phyloP scores from a whole-genome alignment of 768 basidiomycete genomes.

The Termitomyces sp. region DNA sequence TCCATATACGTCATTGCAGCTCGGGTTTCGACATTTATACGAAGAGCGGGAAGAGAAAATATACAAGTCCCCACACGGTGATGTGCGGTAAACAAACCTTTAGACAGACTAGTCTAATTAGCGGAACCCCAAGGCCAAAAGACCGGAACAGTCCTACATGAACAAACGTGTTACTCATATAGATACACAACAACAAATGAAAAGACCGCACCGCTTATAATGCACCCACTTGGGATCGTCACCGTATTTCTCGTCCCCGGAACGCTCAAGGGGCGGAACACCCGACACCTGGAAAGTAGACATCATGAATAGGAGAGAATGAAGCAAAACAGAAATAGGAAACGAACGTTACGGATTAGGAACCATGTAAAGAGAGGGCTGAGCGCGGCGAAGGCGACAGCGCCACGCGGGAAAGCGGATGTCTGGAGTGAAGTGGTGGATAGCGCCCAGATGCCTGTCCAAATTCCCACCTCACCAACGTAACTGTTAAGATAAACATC shows the following conservation, averaged over 20 bases:
- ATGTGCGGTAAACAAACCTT: too few species aligned
- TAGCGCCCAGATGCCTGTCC: not conserved
- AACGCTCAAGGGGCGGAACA: not conserved
- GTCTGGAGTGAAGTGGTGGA: not conserved
- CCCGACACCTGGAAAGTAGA: not conserved
- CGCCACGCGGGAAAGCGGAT: not conserved
- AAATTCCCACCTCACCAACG: not conserved
- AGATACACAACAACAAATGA: not conserved
- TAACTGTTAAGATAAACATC: not conserved
- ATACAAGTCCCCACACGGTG: too few species aligned
- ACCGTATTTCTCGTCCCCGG: not conserved
- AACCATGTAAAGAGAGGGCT: constrained; percentile 1
- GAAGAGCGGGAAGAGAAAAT: not conserved
- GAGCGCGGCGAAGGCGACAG: not conserved
- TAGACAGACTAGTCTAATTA: not conserved
- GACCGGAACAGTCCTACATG: not conserved
- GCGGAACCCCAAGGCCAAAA: constrained; percentile 1
- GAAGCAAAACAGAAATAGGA: too few species aligned
- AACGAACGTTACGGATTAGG: not conserved
- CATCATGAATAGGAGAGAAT: not conserved
- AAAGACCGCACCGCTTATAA: not conserved
- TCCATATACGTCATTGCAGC: too few species aligned
- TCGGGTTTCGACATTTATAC: not conserved
- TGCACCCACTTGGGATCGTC: not conserved
- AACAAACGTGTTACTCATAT: not conserved